Base-by-base conservation (phyloP, 2,329 filamentous ascomycete species). In the Colletotrichum somersetense region DNA sequence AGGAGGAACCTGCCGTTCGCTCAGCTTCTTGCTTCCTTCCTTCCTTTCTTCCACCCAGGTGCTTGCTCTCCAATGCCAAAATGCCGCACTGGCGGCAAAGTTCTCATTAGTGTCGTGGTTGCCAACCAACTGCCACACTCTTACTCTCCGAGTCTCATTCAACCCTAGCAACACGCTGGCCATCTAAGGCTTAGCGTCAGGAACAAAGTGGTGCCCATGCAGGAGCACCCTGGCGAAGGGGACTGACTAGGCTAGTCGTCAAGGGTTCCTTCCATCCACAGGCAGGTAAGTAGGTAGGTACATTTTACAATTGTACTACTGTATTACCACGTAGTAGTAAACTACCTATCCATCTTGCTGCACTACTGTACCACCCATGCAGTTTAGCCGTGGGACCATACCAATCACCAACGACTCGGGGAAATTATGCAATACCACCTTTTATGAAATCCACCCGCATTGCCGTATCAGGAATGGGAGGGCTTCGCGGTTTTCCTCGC, bases 381-480 rank as follows among this genome's bases (percentile, higher is more conserved):
- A 26, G 26, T 26, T 26, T 26, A 26, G 26, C 26, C 26, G 26
- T 26, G 26, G 26, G 26, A 26, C 26, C 26, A 26, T 26, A 26
- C 71, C 71, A 66, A 66, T 71, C 30, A 56, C n/a, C 58, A 26
- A 38, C 20, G 53, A 62, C 42, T 46, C 62, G 42, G 71, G 69
- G 62, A 73, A 67, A 73, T 73, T 73, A 44, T 73, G 71, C 62
- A 73, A 67, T 71, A 46, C 61, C 52, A 55, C 23, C 55, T 67
- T 71, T 73, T 73, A 73, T 73, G 71, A 72, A 72, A 61, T 55
- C 59, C 69, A 69, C 69, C 40, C 69, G 38, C 59, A 57, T 33
- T 4, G 16, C 40, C 61, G 46, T 6, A 61, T 72, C 30, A 38
- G 66, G 66, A 56, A 58, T 71, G 56, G 67, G 57, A 56, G 50